Evolutionary conservation across 306 rosid species (phyloP).

Genomic region (Ochetophila trinervis): DNA sequence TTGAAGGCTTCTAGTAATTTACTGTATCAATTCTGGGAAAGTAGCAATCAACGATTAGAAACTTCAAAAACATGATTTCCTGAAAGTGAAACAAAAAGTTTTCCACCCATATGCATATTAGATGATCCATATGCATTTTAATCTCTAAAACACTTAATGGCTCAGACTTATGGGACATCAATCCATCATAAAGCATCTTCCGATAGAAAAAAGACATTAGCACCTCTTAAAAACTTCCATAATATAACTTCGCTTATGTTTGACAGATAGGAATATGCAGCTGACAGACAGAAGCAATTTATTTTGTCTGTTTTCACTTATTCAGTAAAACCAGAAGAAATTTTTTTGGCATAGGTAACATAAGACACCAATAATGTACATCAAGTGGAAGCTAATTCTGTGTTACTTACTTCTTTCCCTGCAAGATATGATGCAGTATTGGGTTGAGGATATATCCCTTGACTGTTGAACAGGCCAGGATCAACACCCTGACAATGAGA

Average conservation of each 20-base stretch:
- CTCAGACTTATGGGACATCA: background rate
- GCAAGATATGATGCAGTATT: slow-evolving; percentile 51
- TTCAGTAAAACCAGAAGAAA: slow-evolving; percentile 1
- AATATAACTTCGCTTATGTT: background rate
- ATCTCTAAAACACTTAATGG: background rate
- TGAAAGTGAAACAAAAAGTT: slow-evolving; percentile 7
- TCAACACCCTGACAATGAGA: slow-evolving; percentile 50
- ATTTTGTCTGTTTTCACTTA: background rate
- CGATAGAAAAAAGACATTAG: background rate
- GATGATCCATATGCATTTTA: background rate
- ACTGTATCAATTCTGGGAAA: slow-evolving; percentile 8
- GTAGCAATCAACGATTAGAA: background rate
- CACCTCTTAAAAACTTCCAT: background rate
- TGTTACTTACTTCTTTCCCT: slow-evolving; percentile 67
- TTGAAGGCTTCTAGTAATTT: slow-evolving; percentile 12
- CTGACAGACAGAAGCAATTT: background rate
- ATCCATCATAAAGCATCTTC: background rate
- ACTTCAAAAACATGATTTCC: background rate
- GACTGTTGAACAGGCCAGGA: slow-evolving; percentile 66
- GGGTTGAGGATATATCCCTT: slow-evolving; percentile 90
- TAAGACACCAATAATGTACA: background rate
- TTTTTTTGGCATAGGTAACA: too few species aligned
- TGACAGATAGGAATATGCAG: background rate
- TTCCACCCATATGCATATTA: background rate
- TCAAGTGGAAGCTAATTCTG: background rate